Percentiles rank a stretch among this genome's conserved stretches.
phyloP scores from a whole-genome alignment of 2,329 filamentous ascomycete genomes.

The Hypocreales sp. region DNA sequence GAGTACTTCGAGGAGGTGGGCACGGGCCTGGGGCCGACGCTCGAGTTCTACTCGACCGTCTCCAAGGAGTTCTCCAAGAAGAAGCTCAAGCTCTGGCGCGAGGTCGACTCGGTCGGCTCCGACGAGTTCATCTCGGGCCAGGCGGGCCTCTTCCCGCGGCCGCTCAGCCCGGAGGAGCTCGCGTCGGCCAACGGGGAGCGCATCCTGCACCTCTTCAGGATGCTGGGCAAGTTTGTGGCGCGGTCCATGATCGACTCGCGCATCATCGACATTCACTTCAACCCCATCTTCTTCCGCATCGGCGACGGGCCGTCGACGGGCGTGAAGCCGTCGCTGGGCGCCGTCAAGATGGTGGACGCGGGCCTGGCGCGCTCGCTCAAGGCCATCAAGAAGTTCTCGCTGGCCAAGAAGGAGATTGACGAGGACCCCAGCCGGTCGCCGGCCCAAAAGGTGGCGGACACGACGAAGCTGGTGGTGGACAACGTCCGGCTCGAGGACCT shows the following conservation, averaged over 20 bases:
- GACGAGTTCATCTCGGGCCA: constrained; percentile 77
- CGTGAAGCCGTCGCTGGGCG: constrained; percentile 71
- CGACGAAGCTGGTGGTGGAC: constrained; percentile 57
- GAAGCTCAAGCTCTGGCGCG: constrained; percentile 92
- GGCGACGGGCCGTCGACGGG: constrained; percentile 47
- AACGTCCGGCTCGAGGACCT: constrained; percentile 72
- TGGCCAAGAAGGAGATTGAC: constrained; percentile 70
- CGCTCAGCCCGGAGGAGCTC: constrained; percentile 67
- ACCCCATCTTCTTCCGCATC: constrained; percentile 93
- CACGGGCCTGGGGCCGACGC: constrained; percentile 83
- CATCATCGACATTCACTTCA: constrained; percentile 96
- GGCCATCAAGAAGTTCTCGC: constrained; percentile 72
- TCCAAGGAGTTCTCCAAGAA: constrained; percentile 96
- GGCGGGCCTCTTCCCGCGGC: constrained; percentile 79
- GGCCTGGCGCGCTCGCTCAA: constrained; percentile 74
- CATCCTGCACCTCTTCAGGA: constrained; percentile 76
- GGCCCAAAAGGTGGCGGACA: constrained; percentile 54
- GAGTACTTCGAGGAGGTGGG: constrained; percentile 99
- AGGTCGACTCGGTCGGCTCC: constrained; percentile 58
- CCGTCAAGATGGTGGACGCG: constrained; percentile 78
- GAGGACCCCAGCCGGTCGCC: constrained; percentile 50
- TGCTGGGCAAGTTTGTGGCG: constrained; percentile 92
- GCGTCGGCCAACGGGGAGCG: constrained; percentile 68
- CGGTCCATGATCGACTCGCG: constrained; percentile 96
- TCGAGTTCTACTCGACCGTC: constrained; percentile 96